Conservation (phyloP, 305 asterid species). For the Nicotiana rustica region DNA sequence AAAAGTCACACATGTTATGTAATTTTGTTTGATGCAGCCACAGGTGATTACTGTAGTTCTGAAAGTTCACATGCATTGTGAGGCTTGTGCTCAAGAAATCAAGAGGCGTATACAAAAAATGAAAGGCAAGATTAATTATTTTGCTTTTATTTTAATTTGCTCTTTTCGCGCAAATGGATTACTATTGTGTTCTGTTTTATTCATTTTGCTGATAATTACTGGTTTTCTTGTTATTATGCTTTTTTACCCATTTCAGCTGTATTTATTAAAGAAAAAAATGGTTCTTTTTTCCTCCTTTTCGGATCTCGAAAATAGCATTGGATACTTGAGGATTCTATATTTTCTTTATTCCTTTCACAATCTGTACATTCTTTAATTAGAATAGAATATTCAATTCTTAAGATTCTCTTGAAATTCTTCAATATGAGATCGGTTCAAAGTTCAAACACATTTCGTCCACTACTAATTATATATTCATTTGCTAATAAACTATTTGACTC, state of each 20-base stretch:
- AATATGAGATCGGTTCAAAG: conserved; percentile 40
- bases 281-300: conserved; percentile 38
- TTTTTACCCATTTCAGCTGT: conserved; percentile 52
- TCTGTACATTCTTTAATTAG: conserved; percentile 42
- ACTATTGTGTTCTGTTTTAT: neutral
- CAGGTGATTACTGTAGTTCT: conserved; percentile 46
- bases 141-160: neutral
- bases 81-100: conserved; percentile 63
- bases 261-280: conserved; percentile 34
- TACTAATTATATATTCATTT: neutral
- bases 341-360: conserved; percentile 41
- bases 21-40: conserved; percentile 32
- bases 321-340: conserved; percentile 41
- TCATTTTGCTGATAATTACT: conserved; percentile 25
- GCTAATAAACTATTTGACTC: conserved; percentile 32
- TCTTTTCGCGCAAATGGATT: neutral
- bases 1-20: neutral
- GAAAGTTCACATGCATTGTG: conserved; percentile 62
- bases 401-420: conserved; percentile 50
- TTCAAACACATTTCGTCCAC: neutral
- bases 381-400: conserved; percentile 41
- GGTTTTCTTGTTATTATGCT: conserved; percentile 38
- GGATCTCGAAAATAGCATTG: conserved; percentile 47
- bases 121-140: conserved; percentile 42
- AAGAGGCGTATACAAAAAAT: conserved; percentile 52